phyloP scores from a whole-genome alignment of 148 eudicot genomes.

The Cornus controversa region DNA sequence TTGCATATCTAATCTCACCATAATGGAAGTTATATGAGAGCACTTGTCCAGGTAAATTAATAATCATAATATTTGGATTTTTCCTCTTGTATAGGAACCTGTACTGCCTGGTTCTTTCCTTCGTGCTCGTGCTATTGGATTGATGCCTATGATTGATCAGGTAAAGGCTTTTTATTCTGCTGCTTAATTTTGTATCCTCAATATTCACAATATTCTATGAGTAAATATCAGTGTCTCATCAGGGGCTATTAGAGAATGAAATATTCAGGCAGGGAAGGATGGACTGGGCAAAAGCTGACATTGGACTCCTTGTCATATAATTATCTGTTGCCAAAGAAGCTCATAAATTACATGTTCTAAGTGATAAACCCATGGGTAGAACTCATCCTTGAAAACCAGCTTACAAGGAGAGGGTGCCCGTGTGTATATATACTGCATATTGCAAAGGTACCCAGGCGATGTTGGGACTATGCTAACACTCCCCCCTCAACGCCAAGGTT shows the following conservation, averaged over 20 bases:
- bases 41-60: not conserved
- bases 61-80: not conserved
- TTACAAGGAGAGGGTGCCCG: too few species aligned
- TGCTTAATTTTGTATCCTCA: not conserved
- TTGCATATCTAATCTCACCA: not conserved
- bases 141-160: conserved; percentile 99
- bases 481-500: too few species aligned
- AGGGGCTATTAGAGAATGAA: not conserved
- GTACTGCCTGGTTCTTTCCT: conserved; percentile 82
- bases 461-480: too few species aligned
- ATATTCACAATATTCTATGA: not conserved
- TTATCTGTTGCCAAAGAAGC: not conserved
- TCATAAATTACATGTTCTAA: not conserved
- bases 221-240: not conserved
- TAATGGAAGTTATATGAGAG: not conserved
- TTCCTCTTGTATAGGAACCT: conserved; percentile 50
- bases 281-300: not conserved
- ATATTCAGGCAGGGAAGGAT: not conserved
- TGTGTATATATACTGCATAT: too few species aligned
- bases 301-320: not conserved
- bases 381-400: too few species aligned
- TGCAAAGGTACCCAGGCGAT: too few species aligned
- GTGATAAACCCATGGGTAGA: too few species aligned
- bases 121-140: conserved; percentile 94
- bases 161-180: conserved; percentile 31